Conservation (phyloP, 2,329 filamentous ascomycete genomes). For the Calonectria hawksworthii region DNA sequence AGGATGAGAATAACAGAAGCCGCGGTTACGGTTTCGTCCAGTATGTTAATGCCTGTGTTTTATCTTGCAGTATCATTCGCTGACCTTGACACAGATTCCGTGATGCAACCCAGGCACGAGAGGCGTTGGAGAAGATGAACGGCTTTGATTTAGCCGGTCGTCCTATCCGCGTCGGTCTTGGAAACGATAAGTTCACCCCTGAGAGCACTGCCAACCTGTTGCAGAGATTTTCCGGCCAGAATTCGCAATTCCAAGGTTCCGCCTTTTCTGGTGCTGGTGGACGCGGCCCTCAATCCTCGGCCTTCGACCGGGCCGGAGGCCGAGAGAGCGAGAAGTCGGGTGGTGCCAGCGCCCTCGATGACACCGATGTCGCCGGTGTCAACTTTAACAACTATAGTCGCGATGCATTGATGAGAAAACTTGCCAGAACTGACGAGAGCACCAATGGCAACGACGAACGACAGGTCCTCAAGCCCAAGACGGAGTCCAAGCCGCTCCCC, state of each 20-base stretch:
- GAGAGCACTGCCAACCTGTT: conserved; percentile 94
- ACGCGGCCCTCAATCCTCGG: conserved; percentile 85
- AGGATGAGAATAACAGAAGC: conserved; percentile 91
- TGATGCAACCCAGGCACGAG: conserved; percentile 90
- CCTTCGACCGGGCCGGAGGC: conserved; percentile 91
- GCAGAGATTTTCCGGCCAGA: conserved; percentile 90
- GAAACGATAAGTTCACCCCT: conserved; percentile 99
- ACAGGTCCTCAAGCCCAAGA: conserved; percentile 82
- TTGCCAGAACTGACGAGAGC: conserved; percentile 93
- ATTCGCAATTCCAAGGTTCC: conserved; percentile 86
- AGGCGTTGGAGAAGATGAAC: conserved; percentile 99
- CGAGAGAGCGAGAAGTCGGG: conserved; percentile 92
- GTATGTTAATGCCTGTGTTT: conserved; percentile 68
- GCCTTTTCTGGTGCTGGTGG: conserved; percentile 92
- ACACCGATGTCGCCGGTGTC: conserved; percentile 97
- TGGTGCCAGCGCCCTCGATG: conserved; percentile 94
- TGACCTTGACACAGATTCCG: conserved; percentile 76
- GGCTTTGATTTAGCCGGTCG: conserved; percentile 98
- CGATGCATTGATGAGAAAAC: conserved; percentile 98
- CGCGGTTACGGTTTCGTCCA: conserved; percentile 99
- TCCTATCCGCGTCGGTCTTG: conserved; percentile 97
- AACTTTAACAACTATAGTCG: conserved; percentile 99
- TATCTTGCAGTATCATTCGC: conserved; percentile 28
- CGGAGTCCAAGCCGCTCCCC: conserved; percentile 82
- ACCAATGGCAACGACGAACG: conserved; percentile 76